phyloP scores from a whole-genome alignment of 2,329 filamentous ascomycete species.

The Onygenales sp. region DNA sequence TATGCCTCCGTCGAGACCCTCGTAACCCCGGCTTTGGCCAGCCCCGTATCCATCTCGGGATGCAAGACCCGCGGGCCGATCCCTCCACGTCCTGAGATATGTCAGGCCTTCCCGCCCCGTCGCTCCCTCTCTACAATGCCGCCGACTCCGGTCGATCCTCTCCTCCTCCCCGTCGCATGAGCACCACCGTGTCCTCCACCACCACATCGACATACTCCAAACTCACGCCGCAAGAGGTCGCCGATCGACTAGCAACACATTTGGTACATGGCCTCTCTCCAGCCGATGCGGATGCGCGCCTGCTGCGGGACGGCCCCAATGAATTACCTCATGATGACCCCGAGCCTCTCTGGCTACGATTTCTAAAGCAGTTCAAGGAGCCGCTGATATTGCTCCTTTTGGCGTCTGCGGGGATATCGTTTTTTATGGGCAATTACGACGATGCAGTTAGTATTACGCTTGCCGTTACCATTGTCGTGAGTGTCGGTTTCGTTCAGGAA shows the following conservation, averaged over 20 bases:
- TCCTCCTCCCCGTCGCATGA: constrained; percentile 10
- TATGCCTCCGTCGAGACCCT: constrained; percentile 1
- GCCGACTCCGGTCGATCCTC: constrained; percentile 15
- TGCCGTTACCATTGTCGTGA: constrained; percentile 93
- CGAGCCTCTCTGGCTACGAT: constrained; percentile 89
- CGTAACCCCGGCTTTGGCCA: constrained; percentile 1
- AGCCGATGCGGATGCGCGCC: constrained; percentile 67
- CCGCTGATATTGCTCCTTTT: constrained; percentile 88
- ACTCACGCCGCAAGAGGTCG: constrained; percentile 70
- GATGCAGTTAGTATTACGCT: constrained; percentile 93
- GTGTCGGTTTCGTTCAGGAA: constrained; percentile 93
- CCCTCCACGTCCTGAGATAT: constrained; percentile 43
- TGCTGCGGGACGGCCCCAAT: constrained; percentile 77
- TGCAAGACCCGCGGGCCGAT: constrained; percentile 2
- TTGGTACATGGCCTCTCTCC: constrained; percentile 70
- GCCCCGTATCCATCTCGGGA: constrained; percentile 3
- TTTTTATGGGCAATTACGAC: constrained; percentile 85
- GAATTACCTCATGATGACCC: constrained; percentile 90
- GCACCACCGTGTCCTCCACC: constrained; percentile 13
- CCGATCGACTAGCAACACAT: constrained; percentile 70
- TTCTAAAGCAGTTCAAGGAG: constrained; percentile 93
- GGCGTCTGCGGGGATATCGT: constrained; percentile 75
- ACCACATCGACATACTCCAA: constrained; percentile 46
- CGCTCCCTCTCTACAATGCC: constrained; percentile 49
- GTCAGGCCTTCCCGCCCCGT: constrained; percentile 50